Percentiles rank a stretch among this genome's conserved stretches.
These are phyloP conservation scores for Talaromyces proteolyticus DNA, from an alignment of 495 filamentous ascomycete species.

Conservation along the genomic window DNA sequence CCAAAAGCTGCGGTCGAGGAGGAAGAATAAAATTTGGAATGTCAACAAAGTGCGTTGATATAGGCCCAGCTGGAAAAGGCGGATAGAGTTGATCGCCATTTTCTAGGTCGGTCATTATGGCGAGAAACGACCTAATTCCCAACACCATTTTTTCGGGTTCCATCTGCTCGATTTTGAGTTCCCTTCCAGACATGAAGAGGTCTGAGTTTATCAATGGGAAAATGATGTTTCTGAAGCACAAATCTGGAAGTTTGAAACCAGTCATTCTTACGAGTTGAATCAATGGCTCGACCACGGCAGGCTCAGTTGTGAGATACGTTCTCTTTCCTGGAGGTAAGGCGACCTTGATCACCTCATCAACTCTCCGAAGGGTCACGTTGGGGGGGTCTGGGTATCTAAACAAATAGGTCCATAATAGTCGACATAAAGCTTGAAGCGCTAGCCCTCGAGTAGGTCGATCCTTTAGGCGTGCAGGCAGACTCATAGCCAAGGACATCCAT, in stretches of 20 bases:
- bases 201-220: slow-evolving; percentile 95
- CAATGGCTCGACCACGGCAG: slow-evolving; percentile 75
- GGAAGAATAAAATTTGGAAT: slow-evolving; percentile 24
- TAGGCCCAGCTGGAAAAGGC: slow-evolving; percentile 63
- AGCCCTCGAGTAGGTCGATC: slow-evolving; percentile 74
- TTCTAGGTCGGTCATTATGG: slow-evolving; percentile 91
- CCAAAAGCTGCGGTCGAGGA: slow-evolving; percentile 32
- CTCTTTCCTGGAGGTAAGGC: slow-evolving; percentile 74
- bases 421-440: slow-evolving; percentile 82
- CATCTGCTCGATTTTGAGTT: slow-evolving; percentile 84
- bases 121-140: slow-evolving; percentile 87
- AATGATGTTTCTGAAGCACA: slow-evolving; percentile 85
- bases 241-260: slow-evolving; percentile 87
- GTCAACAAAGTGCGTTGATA: slow-evolving; percentile 39
- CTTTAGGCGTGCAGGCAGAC: slow-evolving; percentile 71
- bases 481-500: slow-evolving; percentile 76
- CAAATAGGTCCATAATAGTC: slow-evolving; percentile 94
- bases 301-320: slow-evolving; percentile 73
- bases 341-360: slow-evolving; percentile 80
- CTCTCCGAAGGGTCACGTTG: slow-evolving; percentile 62
- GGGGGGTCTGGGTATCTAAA: slow-evolving; percentile 73
- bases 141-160: slow-evolving; percentile 96
- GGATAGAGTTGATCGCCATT: slow-evolving; percentile 72
- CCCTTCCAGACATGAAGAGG: slow-evolving; percentile 65
- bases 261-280: slow-evolving; percentile 94